Evolutionary conservation across 345 rosid species (phyloP), one percentile per base, ranked within the genome.

Genomic region (Dipteronia sinensis): DNA sequence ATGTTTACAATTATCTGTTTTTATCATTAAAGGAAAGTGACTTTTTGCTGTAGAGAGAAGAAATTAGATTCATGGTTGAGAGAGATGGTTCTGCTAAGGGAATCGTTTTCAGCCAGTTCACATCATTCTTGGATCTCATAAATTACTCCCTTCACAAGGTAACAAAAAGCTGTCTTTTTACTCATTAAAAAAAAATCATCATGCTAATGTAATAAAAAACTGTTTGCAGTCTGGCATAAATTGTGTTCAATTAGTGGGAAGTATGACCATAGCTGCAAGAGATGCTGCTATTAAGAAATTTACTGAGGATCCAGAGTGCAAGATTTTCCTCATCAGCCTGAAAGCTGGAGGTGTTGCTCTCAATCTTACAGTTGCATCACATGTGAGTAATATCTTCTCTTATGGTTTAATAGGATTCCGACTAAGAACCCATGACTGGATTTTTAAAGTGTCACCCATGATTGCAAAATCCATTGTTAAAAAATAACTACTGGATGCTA

Each of bases 41-140:
- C 34, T 77, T 74, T 83, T 85, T 81, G 61, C 65, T 53, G 67
- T 78, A 96, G 99, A 92, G 98, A 83, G 98, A 96, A 87, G 99
- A 96, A 88, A 96, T 96, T 65, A 89, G 96, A 74, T 77, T 84
- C 80, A 96, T 94, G 99, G 86, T 90, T 67, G 99, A 96, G 82
- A 91, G 97, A 85, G 99, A 96, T 82, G 97, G 99, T 58, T 96
- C 97, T 72, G 97, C 99, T 13, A 96, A 96, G 82, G 99, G 91
- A 77, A 94, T 96, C 80, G 97, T 94, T 70, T 96, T 96, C 88
- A 94, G 99, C 88, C 99, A 96, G 88, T 96, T 94, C 88, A 92
- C 98, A 13, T 90, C 97, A 23, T 96, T 94, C 84, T 86, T 96
- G 87, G 98, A 94, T 89, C 91, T 96, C 76, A 94, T 96, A 73